Base-by-base conservation (phyloP, 2,329 filamentous ascomycete species). In the Alternaria gaisen region DNA sequence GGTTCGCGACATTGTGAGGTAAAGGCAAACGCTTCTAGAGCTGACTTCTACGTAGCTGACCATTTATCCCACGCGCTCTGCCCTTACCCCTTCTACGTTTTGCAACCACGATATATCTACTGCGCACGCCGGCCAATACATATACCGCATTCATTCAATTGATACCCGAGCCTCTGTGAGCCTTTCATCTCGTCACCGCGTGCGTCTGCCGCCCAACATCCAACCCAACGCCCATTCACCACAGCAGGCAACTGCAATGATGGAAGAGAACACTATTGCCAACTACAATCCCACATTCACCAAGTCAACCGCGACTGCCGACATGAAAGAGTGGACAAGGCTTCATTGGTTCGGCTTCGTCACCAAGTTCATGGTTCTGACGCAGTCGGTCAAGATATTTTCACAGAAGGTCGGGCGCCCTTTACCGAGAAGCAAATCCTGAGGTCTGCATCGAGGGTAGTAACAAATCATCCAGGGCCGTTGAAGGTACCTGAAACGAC, bases 381-480 rank as follows among this genome's bases (percentile, higher is more conserved):
- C 16, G 14, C 32, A 36, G 12, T 14, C 32, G 1, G 5, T 36
- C 5, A 36, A 36, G 32, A 36, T 12, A 2, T 36, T 3, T 7
- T 36, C 5, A 12, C 32, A 12, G 32, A 36, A 36, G 32, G 3
- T 36, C 32, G 11, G 32, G 12, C 12, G 32, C 16, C 3, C 14
- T 3, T 1, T 16, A 2, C 14, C 14, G 5, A 12, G 14, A 36
- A 36, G 12, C 32, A 36, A 14, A 3, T 7, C 32, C 0, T 36
- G 32, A 36, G 32, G 1, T 1, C 3, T 6, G 0, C 0, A 34
- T 34, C 3, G 28, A 3, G 0, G 5, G 7, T 0, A 5, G 0
- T 16, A 0, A 6, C 0, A 0, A 6, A 34, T 6, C 32, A 16
- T 16, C 0, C 12, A 7, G 3, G 1, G 3, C 32, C 14, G 12